phyloP scores from a whole-genome alignment of 2,329 filamentous ascomycete species.

The Aureobasidium mangrovei region DNA sequence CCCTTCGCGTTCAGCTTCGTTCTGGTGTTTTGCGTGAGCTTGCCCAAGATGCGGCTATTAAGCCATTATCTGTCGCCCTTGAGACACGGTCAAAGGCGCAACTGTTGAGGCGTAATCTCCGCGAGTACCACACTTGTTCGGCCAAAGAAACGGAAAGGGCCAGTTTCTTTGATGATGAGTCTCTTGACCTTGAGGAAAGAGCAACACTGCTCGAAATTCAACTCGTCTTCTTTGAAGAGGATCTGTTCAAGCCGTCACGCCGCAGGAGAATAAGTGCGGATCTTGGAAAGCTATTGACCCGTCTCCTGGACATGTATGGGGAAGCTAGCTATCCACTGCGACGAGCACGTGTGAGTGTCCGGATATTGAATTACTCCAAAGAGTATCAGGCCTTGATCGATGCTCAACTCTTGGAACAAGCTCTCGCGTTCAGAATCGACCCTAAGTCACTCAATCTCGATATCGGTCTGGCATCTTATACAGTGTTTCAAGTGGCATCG shows the following conservation, averaged over 20 bases:
- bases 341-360: constrained; percentile 20
- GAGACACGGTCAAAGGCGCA: not conserved
- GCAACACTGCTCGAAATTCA: constrained; percentile 37
- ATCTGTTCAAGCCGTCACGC: constrained; percentile 5
- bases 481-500: constrained; percentile 29
- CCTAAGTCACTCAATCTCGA: constrained; percentile 24
- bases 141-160: not conserved
- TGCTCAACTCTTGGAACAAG: constrained; percentile 10
- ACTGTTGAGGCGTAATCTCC: not conserved
- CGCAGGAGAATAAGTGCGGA: constrained; percentile 2
- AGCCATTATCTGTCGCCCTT: not conserved
- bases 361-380: constrained; percentile 20
- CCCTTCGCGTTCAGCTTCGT: not conserved
- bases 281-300: not conserved
- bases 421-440: constrained; percentile 12
- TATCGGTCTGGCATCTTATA: constrained; percentile 25
- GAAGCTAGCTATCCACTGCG: constrained; percentile 22
- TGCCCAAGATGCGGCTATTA: not conserved
- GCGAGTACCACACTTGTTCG: not conserved
- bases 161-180: constrained; percentile 26
- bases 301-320: constrained; percentile 20
- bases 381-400: constrained; percentile 20
- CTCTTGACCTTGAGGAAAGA: constrained; percentile 24
- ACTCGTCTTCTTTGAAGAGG: constrained; percentile 20
- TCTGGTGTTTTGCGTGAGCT: not conserved